Evolutionary conservation across 2,329 filamentous ascomycete genomes (phyloP), one percentile per base, ranked within the genome.

Genomic region (Didymella exigua): DNA sequence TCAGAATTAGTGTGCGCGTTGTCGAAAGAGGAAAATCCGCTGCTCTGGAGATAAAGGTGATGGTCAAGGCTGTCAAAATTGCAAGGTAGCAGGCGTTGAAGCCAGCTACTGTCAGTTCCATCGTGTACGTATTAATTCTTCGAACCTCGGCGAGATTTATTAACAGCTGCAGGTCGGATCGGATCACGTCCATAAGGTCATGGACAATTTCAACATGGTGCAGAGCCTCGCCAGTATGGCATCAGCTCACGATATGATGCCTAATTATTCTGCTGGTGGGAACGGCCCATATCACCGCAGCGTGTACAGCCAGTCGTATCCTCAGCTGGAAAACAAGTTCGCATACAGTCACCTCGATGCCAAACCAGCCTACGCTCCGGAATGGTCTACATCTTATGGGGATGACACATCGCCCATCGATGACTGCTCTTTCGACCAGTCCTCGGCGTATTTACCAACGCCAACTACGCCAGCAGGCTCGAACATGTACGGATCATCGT

Each of bases 1-100:
- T 13, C 3, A 11, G 8, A 8, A 38, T 5, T 61, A 97, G 93
- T 98, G 93, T 74, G 86, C 86, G 30, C 86, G 93, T 63, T 98
- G 93, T 76, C 86, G 93, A 57, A 93, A 93, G 78, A 86, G 93
- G 55, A 98, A 98, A 81, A 98, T 98, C 67, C 89, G 91, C 65
- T 98, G 93, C 78, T 96, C 90, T 68, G 93, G 93, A 37, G 91
- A 96, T 71, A 81, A 83, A 29, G 89, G 89, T 27, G 85, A 88
- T 67, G 89, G 89, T n/a, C 77, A 80, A 33, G 86, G 88, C n/a
- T 98, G 93, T 75, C 80, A 83, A 10, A 96, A 93, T 74, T 98
- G 93, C 79, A 89, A 86, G 67, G 86, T 81, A 58, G 88, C 93
- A 47, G 89, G 89, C 11, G 79, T 83, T 23, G 84, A 87, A 19